phyloP scores from a whole-genome alignment of 352 stramenopile species.

The Phytopythium helicoides region DNA sequence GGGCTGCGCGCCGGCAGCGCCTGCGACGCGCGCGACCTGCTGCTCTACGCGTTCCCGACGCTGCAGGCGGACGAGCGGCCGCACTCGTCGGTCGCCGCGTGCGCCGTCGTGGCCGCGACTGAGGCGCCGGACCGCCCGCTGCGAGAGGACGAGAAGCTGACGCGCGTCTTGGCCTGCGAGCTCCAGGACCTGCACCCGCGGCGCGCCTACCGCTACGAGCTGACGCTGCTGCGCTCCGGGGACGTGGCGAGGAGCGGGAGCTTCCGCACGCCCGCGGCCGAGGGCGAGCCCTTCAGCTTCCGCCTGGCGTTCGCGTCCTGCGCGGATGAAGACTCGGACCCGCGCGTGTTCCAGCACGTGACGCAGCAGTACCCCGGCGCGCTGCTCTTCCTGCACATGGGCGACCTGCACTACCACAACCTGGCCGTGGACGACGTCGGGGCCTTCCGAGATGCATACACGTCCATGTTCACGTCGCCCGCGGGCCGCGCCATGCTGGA shows the following conservation, averaged over 20 bases:
- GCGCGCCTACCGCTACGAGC: slow-evolving; percentile 58
- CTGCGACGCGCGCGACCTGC: slow-evolving; percentile 47
- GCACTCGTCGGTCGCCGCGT: slow-evolving; percentile 43
- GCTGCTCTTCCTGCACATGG: slow-evolving; percentile 88
- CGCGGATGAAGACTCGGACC: slow-evolving; percentile 77
- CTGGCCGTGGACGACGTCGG: slow-evolving; percentile 60
- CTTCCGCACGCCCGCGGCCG: slow-evolving; percentile 45
- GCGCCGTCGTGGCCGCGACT: slow-evolving; percentile 19
- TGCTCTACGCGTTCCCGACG: slow-evolving; percentile 57
- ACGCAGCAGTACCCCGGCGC: slow-evolving; percentile 37
- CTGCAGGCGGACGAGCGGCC: slow-evolving; percentile 37
- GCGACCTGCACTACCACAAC: slow-evolving; percentile 89
- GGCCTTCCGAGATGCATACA: slow-evolving; percentile 58
- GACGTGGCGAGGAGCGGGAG: slow-evolving; percentile 32
- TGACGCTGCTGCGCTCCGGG: slow-evolving; percentile 33
- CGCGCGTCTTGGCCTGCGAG: slow-evolving; percentile 46
- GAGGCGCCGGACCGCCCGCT: too few species aligned
- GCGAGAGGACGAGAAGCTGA: slow-evolving; percentile 1
- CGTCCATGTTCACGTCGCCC: slow-evolving; percentile 72
- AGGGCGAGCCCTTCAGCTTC: slow-evolving; percentile 58
- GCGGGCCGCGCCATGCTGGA: slow-evolving; percentile 67
- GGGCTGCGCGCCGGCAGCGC: slow-evolving; percentile 51
- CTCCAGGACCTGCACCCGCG: slow-evolving; percentile 43
- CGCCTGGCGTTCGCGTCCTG: slow-evolving; percentile 79
- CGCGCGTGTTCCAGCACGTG: slow-evolving; percentile 50